Evolutionary conservation across 2,329 filamentous ascomycete genomes (phyloP).

Genomic region (Colletotrichum sublineola): DNA sequence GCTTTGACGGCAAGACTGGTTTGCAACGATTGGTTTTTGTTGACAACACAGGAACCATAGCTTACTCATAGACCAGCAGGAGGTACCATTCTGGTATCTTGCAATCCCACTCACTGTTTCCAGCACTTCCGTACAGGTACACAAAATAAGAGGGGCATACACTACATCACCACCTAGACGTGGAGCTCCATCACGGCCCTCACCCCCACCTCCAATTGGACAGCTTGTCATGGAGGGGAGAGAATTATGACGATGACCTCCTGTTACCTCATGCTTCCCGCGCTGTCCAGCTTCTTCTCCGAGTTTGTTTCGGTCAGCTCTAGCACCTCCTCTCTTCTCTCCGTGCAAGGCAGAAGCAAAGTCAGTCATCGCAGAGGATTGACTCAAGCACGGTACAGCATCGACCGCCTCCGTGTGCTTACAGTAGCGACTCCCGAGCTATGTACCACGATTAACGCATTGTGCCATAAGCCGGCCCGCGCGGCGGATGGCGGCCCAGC

Average conservation of each 20-base stretch:
- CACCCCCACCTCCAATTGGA: constrained; percentile 26
- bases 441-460: constrained; percentile 32
- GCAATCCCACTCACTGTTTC: constrained; percentile 30
- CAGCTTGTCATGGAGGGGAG: constrained; percentile 35
- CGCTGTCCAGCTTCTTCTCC: constrained; percentile 14
- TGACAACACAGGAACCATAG: constrained; percentile 25
- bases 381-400: not conserved
- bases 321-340: not conserved
- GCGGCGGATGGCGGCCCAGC: constrained; percentile 40
- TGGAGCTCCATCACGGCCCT: constrained; percentile 32
- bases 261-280: constrained; percentile 35
- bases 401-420: not conserved
- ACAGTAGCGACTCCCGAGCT: constrained; percentile 12
- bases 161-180: constrained; percentile 36
- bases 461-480: constrained; percentile 36
- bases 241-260: constrained; percentile 37
- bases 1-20: constrained; percentile 28
- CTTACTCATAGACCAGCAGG: constrained; percentile 37
- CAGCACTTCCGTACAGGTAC: constrained; percentile 36
- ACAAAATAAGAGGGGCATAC: constrained; percentile 34
- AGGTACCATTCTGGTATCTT: constrained; percentile 21
- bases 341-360: not conserved
- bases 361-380: not conserved
- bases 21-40: constrained; percentile 33
- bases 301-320: not conserved